These are phyloP conservation scores for Plasmodium vinckei DNA, from an alignment of 169 alveolate species.

Conservation along the genomic window DNA sequence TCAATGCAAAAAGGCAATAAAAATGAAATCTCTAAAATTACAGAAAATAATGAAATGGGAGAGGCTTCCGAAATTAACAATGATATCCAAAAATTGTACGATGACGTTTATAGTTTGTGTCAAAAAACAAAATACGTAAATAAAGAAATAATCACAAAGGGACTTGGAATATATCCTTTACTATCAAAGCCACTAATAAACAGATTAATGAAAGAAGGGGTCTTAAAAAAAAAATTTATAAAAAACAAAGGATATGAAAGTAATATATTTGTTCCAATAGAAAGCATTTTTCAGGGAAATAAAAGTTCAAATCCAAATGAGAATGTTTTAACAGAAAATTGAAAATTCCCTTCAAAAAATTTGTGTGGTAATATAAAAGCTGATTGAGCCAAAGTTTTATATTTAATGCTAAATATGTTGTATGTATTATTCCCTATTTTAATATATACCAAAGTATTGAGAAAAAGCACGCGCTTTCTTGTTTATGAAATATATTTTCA, in stretches of 20 bases:
- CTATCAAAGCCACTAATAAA: slow-evolving; percentile 57
- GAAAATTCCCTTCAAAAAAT: too few relatives aligned
- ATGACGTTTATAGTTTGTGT: slow-evolving; percentile 63
- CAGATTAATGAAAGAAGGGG: slow-evolving; percentile 59
- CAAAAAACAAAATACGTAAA: slow-evolving; percentile 48
- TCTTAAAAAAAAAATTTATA: slow-evolving; percentile 26
- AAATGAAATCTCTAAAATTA: too few relatives aligned
- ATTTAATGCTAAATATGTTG: slow-evolving; percentile 5
- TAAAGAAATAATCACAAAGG: slow-evolving; percentile 60
- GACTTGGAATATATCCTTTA: slow-evolving; percentile 57
- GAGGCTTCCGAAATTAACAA: slow-evolving; percentile 9
- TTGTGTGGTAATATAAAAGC: too few relatives aligned
- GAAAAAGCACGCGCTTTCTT: too few relatives aligned
- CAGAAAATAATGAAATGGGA: too few relatives aligned
- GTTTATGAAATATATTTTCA: too few relatives aligned
- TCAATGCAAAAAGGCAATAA: too few relatives aligned
- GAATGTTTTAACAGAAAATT: too few relatives aligned
- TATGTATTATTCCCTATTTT: not conserved
- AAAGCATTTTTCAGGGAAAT: slow-evolving; percentile 9
- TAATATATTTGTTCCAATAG: slow-evolving; percentile 46
- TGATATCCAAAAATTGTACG: slow-evolving; percentile 50
- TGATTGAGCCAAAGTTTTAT: not conserved
- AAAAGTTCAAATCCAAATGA: not conserved
- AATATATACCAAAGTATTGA: not conserved
- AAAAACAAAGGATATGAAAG: slow-evolving; percentile 76